Evolutionary conservation across 2,329 filamentous ascomycete species (phyloP).

Genomic region (Cyphellophora europaea): DNA sequence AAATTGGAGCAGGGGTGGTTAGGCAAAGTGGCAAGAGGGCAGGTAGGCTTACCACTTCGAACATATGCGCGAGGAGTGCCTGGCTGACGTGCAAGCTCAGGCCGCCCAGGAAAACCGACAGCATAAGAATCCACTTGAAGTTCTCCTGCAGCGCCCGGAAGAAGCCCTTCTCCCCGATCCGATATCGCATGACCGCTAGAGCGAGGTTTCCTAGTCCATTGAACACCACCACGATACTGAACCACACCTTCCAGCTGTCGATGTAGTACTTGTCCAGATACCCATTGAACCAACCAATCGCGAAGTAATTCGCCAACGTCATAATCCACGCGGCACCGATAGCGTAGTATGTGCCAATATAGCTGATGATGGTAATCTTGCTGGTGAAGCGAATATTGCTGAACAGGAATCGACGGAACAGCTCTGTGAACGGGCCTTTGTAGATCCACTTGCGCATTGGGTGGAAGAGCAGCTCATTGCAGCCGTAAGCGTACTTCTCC

Average conservation of each 20-base stretch:
- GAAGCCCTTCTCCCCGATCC: slow-evolving; percentile 45
- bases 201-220: slow-evolving; percentile 50
- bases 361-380: slow-evolving; percentile 62
- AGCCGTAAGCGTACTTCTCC: slow-evolving; percentile 79
- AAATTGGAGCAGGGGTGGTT: too few species aligned
- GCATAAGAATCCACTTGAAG: slow-evolving; percentile 52
- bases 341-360: slow-evolving; percentile 53
- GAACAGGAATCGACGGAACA: slow-evolving; percentile 38
- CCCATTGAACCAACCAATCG: slow-evolving; percentile 62
- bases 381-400: slow-evolving; percentile 51
- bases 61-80: slow-evolving; percentile 71
- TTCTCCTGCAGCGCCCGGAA: slow-evolving; percentile 45
- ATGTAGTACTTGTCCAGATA: slow-evolving; percentile 58
- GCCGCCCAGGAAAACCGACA: slow-evolving; percentile 72
- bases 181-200: slow-evolving; percentile 54
- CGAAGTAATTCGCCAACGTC: slow-evolving; percentile 59
- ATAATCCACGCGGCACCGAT: slow-evolving; percentile 57
- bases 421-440: slow-evolving; percentile 67
- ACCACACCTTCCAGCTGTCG: slow-evolving; percentile 54
- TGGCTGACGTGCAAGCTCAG: slow-evolving; percentile 61
- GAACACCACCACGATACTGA: slow-evolving; percentile 55
- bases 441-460: slow-evolving; percentile 60
- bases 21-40: too few species aligned
- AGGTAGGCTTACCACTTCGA: slow-evolving; percentile 31
- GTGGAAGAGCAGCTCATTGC: slow-evolving; percentile 54